Evolutionary conservation across 495 filamentous ascomycete species (phyloP), one percentile per base, ranked within the genome.

Genomic region (Schizothecium vesticola): DNA sequence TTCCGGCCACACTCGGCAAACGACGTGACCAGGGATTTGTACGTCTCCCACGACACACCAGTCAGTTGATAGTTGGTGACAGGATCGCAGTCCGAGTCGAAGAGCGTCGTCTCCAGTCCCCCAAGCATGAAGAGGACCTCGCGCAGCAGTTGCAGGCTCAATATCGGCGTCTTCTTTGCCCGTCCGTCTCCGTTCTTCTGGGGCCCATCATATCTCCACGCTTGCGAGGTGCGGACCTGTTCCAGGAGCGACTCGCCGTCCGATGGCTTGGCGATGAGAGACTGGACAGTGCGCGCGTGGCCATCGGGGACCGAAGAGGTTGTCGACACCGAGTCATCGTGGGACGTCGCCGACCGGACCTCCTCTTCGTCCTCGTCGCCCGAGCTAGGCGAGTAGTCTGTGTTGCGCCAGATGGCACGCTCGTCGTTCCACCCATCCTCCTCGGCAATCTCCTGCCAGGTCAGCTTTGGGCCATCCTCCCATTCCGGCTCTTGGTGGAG

Each of bases 41-140:
- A 76, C 8, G 80, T 75, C 55, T 79, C 77, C 79, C 77, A 80
- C 0, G 80, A 80, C 11, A 80, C 67, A 25, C 77, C 75, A 0
- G 71, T 60, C 5, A 83, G 70, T 58, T 83, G 75, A 56, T 79
- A 80, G 58, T 66, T 64, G 33, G 76, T 65, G n/a, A 74, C 64
- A 2, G 77, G 75, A 13, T 74, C 67, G 59, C 70, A 73, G 36
- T 76, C 74, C 19, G 80, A 71, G 33, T 86, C 82, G 36, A 91
- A 96, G 7, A 97, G 75, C 22, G 86, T 89, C 0, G 91, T 96
- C 43, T 89, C 86, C 22, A 96, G 79, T 0, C 92, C 93, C 33
- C 86, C 84, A 1, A 98, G 85, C 92, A 97, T 94, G 70, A 91
- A 94, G 1, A 96, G 80, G 1, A 87, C 82, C 70, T 98, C 94